Evolutionary conservation across 2,329 filamentous ascomycete genomes (phyloP), one percentile per base, ranked within the genome.

Genomic region (Fonsecaea pugnacius): DNA sequence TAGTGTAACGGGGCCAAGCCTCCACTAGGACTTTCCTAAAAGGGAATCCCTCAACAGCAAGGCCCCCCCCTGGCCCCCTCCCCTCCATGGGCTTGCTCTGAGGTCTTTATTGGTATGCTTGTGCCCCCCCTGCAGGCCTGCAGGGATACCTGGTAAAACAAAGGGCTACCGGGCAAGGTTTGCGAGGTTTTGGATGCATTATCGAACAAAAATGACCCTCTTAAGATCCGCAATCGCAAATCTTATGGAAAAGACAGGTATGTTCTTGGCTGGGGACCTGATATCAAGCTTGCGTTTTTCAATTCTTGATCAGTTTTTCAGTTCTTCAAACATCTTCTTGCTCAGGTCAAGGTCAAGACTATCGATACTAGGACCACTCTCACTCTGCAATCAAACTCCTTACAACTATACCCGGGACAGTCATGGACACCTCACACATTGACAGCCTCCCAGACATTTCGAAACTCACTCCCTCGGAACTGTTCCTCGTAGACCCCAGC

Each of bases 401-500:
- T 14, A 38, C 35, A 38, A 38, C 40, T 21, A 48, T 18, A 48
- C 12, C 21, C 43, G 5, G n/a, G n/a, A 18, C 16, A 12, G 21
- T 24, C 43, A 58, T 58, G 55, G 48, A 46, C 24, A 40, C 40
- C 40, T 36, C 55, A 48, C 55, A 32, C 18, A n/a, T 50, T 27
- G 46, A 51, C 18, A 30, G 38, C 21, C 33, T 10, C 12, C 21
- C 36, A 6, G 4, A 58, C 35, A 33, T n/a, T 5, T 38, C 56
- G 9, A n/a, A n/a, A 10, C 52, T 59, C 18, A 32, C 35, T 4
- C 14, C 33, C 7, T 38, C 46, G 9, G 57, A 48, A 14, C 33
- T 59, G 33, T 59, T 51, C n/a, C 40, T 59, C n/a, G 57, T 51
- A 32, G 57, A 59, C 7, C 9, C 48, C 32, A 46, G 18, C 8